Conservation (phyloP, 164 flowering plant genomes). For the Vitis labrusca region DNA sequence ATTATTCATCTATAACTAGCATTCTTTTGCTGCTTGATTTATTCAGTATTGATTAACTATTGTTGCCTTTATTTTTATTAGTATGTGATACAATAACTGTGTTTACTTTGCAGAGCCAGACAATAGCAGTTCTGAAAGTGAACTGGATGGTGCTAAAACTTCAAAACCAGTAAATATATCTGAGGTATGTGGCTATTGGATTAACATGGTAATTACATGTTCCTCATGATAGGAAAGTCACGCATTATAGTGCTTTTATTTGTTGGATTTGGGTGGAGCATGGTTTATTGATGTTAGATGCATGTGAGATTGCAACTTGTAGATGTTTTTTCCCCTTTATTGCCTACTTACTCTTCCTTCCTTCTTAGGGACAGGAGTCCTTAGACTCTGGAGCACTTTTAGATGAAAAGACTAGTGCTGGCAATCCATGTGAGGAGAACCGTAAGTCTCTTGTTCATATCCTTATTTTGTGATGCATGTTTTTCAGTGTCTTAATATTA, state of each 20-base stretch:
- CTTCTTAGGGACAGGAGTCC: constrained; percentile 12
- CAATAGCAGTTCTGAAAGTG: constrained; percentile 28
- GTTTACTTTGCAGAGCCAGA: constrained; percentile 20
- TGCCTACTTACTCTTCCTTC: neutral
- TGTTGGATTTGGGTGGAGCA: neutral
- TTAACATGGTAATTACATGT: neutral
- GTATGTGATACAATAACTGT: neutral
- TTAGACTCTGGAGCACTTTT: constrained; percentile 13
- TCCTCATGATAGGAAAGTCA: neutral
- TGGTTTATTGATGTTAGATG: neutral
- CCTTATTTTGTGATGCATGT: neutral
- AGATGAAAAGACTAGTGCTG: constrained; percentile 18
- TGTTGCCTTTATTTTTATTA: neutral
- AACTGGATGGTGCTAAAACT: constrained; percentile 18
- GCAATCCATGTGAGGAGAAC: constrained; percentile 14
- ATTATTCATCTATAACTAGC: neutral
- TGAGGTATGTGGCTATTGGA: constrained; percentile 16
- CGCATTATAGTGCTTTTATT: no score
- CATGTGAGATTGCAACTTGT: neutral
- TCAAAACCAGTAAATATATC: constrained; percentile 10
- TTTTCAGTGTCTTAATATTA: no score
- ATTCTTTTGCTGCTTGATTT: no score
- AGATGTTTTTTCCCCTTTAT: neutral
- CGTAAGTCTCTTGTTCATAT: constrained; percentile 19
- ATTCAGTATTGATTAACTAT: neutral